Conservation (phyloP, 257 asterid species). For the Apocynum venetum region DNA sequence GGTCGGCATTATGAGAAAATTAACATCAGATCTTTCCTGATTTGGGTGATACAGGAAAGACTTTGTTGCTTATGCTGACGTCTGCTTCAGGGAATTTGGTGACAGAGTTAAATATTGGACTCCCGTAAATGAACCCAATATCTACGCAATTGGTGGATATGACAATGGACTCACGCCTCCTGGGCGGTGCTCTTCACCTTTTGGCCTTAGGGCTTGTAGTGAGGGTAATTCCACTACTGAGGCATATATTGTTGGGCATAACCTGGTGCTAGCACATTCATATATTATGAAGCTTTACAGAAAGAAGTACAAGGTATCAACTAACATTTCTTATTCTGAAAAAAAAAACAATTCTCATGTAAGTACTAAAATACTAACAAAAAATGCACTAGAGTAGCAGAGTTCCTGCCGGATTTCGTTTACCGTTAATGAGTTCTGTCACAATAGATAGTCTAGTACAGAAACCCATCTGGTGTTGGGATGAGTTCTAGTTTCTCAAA, state of each 20-base stretch:
- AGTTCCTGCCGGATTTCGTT: background rate
- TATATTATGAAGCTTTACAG: slow-evolving; percentile 31
- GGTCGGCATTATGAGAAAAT: background rate
- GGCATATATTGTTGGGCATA: slow-evolving; percentile 45
- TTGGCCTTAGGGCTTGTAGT: slow-evolving; percentile 13
- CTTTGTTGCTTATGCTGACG: slow-evolving; percentile 44
- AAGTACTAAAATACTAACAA: background rate
- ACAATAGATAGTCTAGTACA: background rate
- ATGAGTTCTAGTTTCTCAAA: background rate
- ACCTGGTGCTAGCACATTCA: slow-evolving; percentile 48
- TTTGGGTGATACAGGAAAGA: slow-evolving; percentile 39
- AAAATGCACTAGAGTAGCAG: background rate
- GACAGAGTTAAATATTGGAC: slow-evolving; percentile 58
- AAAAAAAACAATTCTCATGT: background rate
- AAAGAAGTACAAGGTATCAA: slow-evolving; percentile 38
- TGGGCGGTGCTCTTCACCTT: slow-evolving; percentile 37
- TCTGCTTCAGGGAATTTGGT: slow-evolving; percentile 58
- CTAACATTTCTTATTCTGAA: background rate
- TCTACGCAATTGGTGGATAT: slow-evolving; percentile 42
- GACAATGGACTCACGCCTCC: slow-evolving; percentile 38
- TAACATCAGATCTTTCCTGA: background rate
- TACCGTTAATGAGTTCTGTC: background rate
- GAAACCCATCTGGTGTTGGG: too few relatives aligned
- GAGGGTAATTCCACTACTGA: slow-evolving; percentile 41
- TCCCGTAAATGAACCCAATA: slow-evolving; percentile 49